Conservation (phyloP, 306 rosid genomes). For the Rubus parviflorus region DNA sequence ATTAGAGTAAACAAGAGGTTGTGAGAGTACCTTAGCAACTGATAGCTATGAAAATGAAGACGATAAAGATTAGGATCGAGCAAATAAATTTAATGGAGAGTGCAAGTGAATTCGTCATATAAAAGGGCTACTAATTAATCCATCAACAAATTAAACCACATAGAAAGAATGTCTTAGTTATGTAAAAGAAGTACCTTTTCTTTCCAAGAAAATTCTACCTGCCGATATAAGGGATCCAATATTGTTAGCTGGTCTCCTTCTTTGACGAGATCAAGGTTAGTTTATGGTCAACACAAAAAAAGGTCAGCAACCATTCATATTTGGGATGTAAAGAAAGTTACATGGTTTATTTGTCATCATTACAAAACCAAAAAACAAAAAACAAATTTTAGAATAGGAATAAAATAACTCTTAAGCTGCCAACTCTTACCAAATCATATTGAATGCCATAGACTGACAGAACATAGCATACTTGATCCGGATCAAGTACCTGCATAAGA, state of each 20-base stretch:
- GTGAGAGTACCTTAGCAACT: conserved; percentile 15
- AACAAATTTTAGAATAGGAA: no score
- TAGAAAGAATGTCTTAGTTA: conserved; percentile 11
- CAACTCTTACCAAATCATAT: no score
- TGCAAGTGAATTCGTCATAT: no score
- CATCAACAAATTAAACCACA: neutral
- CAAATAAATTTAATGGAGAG: neutral
- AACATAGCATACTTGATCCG: no score
- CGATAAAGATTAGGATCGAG: conserved; percentile 17
- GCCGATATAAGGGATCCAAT: conserved; percentile 61
- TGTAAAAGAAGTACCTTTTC: conserved; percentile 56
- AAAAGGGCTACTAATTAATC: neutral
- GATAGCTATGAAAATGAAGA: conserved; percentile 8
- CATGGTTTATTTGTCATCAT: no score
- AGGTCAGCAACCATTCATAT: no score
- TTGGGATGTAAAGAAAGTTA: no score
- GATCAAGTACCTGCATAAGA: no score
- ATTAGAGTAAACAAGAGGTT: neutral
- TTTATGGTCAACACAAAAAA: no score
- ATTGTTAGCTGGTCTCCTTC: conserved; percentile 85
- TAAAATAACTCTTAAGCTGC: no score
- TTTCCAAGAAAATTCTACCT: conserved; percentile 59
- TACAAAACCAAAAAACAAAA: no score
- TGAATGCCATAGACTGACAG: no score
- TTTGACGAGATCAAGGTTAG: conserved; percentile 45